phyloP scores from a whole-genome alignment of 192 early-diverging fungal species.

The Backusella psychrophila region DNA sequence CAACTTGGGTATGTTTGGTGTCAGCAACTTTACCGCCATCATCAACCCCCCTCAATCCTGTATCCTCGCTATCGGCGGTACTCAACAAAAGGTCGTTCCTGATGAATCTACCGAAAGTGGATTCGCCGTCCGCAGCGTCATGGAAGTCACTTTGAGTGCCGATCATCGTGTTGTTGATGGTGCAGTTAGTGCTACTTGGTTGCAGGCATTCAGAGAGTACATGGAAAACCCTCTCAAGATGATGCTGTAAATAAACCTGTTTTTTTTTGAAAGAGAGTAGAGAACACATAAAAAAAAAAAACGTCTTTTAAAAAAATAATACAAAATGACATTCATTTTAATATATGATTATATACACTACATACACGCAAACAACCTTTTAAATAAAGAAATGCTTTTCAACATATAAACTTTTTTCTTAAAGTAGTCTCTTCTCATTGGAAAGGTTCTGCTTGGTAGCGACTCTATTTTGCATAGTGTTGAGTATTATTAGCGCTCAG shows the following conservation, averaged over 20 bases:
- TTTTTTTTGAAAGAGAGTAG: background rate
- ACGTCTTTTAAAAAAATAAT: background rate
- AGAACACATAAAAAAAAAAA: background rate
- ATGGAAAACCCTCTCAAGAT: slow-evolving; percentile 95
- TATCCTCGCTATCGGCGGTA: slow-evolving; percentile 88
- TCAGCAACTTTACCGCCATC: slow-evolving; percentile 94
- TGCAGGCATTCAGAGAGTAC: slow-evolving; percentile 84
- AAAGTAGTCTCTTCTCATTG: too few species aligned
- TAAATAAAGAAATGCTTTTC: slow-evolving; percentile 4
- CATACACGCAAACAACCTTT: background rate
- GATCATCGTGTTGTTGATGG: slow-evolving; percentile 98
- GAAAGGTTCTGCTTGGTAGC: too few species aligned
- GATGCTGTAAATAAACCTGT: slow-evolving; percentile 69
- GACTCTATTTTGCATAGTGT: too few species aligned
- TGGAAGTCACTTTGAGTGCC: slow-evolving; percentile 82
- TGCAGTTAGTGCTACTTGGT: slow-evolving; percentile 88
- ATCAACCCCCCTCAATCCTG: slow-evolving; percentile 95
- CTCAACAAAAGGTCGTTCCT: slow-evolving; percentile 72
- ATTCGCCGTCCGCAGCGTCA: slow-evolving; percentile 71
- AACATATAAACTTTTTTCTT: background rate
- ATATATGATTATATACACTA: background rate
- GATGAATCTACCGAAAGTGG: slow-evolving; percentile 60
- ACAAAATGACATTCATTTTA: background rate
- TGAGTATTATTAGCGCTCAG: too few species aligned
- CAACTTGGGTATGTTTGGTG: slow-evolving; percentile 97